phyloP scores from a whole-genome alignment of 257 asterid species.

The Solanum habrochaites region DNA sequence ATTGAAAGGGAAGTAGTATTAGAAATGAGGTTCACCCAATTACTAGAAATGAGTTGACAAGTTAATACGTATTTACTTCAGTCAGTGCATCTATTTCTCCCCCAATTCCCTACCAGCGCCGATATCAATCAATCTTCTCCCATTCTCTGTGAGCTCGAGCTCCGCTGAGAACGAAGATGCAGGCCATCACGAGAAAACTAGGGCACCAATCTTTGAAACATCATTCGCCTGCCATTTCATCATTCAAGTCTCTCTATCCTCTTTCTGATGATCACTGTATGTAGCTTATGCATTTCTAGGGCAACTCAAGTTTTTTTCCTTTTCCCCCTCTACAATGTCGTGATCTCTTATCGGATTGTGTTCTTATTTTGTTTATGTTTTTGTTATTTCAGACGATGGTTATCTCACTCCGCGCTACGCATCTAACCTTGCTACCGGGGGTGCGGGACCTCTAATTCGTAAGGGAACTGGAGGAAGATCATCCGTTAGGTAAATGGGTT shows the following conservation, averaged over 20 bases:
- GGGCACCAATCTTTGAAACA: conserved; percentile 30
- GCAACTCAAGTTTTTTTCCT: background rate
- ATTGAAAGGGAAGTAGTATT: too few relatives aligned
- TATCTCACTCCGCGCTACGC: conserved; percentile 43
- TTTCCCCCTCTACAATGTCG: background rate
- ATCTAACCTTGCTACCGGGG: conserved; percentile 62
- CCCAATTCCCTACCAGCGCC: background rate
- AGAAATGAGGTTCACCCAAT: background rate
- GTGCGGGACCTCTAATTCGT: conserved; percentile 77
- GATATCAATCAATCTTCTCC: background rate
- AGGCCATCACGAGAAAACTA: conserved; percentile 42
- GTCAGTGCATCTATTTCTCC: background rate
- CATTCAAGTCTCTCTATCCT: conserved; percentile 26
- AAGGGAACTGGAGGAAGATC: conserved; percentile 99
- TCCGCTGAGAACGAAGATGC: conserved; percentile 33
- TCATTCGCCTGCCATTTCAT: conserved; percentile 26
- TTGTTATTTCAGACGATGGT: conserved; percentile 44
- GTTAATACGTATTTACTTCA: background rate
- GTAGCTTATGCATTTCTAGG: conserved; percentile 13
- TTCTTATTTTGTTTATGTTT: background rate
- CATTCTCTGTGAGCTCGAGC: background rate
- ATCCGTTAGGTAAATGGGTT: conserved; percentile 61
- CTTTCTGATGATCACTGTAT: conserved; percentile 36
- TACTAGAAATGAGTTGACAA: background rate
- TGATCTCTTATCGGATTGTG: background rate